phyloP scores from a whole-genome alignment of 78 protist genomes.

The Cavenderia fasciculata region DNA sequence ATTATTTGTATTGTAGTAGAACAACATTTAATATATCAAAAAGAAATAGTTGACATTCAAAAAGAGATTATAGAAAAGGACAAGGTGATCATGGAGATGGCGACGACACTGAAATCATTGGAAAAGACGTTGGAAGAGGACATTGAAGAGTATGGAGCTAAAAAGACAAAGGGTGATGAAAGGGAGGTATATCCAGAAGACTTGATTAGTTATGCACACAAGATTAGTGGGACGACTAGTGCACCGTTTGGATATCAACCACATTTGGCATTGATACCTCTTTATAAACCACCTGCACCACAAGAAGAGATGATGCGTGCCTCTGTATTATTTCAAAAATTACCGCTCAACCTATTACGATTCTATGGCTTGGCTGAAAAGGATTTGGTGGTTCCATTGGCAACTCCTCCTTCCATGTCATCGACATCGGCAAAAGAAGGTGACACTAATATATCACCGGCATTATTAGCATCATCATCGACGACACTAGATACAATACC shows the following conservation, averaged over 20 bases:
- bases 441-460: background rate
- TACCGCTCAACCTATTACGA: conserved; percentile 32
- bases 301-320: conserved; percentile 76
- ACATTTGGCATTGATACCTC: conserved; percentile 12
- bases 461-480: background rate
- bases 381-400: conserved; percentile 9
- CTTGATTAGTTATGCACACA: conserved; percentile 68
- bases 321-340: conserved; percentile 31
- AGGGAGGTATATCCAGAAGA: conserved; percentile 52
- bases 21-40: no score
- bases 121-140: conserved; percentile 44
- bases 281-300: conserved; percentile 72
- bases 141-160: conserved; percentile 10
- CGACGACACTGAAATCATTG: conserved; percentile 33
- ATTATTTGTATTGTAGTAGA: no score
- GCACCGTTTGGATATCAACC: conserved; percentile 75
- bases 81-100: conserved; percentile 29
- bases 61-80: conserved; percentile 65
- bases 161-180: background rate
- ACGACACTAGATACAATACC: background rate
- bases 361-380: conserved; percentile 58
- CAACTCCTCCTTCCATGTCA: background rate
- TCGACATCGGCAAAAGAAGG: background rate
- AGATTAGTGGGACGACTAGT: conserved; percentile 58
- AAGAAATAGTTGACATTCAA: conserved; percentile 24